Base-by-base conservation (phyloP, 2,329 filamentous ascomycete species). In the Ophidiomyces ophidiicola region DNA sequence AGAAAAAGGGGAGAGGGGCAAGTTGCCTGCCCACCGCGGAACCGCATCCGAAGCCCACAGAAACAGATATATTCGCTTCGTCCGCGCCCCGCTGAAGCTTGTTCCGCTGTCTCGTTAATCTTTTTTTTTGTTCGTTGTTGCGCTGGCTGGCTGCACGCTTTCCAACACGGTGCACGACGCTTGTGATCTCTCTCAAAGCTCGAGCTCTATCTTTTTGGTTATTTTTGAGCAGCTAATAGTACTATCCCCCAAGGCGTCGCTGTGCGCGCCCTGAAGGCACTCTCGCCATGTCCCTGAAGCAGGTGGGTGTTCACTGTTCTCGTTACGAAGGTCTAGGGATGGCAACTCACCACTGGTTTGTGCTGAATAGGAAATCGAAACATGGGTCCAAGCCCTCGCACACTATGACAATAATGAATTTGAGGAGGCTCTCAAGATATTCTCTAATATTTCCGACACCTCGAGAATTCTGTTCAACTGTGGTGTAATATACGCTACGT, bases 381-480 rank as follows among this genome's bases (percentile, higher is more conserved):
- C 85, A 35, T 98, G 90, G 90, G 90, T 96, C 50, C 71, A 80
- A 59, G 90, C 90, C 62, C 76, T 98, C 40, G 78, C 70, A 52
- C 80, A 80, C 58, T 98, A 98, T 67, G 90, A 98, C 66, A 90
- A 88, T 66, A 93, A 94, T 65, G 85, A 98, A 56, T 96, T 93
- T 63, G 88, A 96, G 55, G 82, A 88, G 49, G 78, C 90, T 19
- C 66, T 96, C 46, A 74, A 71, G 51, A 76, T 82, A 45, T 96
- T 98, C 57, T 82, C 84, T 46, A 75, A 71, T 50, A 94, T 98
- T 54, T 73, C 82, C 45, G 90, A 96, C 59, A 98, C 90, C 0
- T 94, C 90, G 51, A 96, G 94, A 69, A 98, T 98, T 46, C 70
- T 94, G 45, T 98, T 98, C 70, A 98, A 98, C 57, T 92, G 88